Evolutionary conservation across 1,284 basidiomycete species (phyloP), one percentile per base, ranked within the genome.

Genomic region (Malassezia equina): DNA sequence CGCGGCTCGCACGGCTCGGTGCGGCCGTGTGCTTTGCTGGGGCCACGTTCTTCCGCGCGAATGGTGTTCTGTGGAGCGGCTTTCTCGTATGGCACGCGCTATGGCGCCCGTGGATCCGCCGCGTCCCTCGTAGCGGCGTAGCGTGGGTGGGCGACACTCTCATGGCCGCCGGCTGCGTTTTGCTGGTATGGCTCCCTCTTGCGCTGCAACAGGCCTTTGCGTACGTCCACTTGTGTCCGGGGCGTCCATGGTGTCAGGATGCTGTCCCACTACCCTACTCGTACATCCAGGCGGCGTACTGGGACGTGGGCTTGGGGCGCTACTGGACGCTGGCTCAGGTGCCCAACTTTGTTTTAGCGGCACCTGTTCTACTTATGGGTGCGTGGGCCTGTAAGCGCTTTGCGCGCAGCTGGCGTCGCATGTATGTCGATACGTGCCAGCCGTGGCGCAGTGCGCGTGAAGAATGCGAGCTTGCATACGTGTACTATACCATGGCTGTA

Each of bases 311-410:
- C 5, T 82, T 90, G 58, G 76, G 95, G 54, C 81, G 80, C 0
- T 96, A 98, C 76, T 98, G 90, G 90, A 83, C 84, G 0, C 53
- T 78, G 4, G 76, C 81, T 25, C 91, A 96, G 73, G 60, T 88
- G 2, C 93, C 93, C 28, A 95, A 96, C 75, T 87, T 96, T 72
- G 55, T 86, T 47, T 79, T 96, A 36, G 84, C 86, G 1, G 69
- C 81, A 0, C 93, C 93, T 0, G 81, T 86, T n/a, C 55, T 71
- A 4, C n/a, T 46, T 12, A 24, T 47, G 9, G 48, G 41, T 2
- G 42, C 47, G 2, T 31, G 12, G 9, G 53, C 23, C n/a, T 42
- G 48, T 23, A 3, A 7, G 15, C 13, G 15, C 5, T 9, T 49
- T 17, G 29, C 27, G 7, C 50, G 24, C 27, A 27, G 29, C 23